Evolutionary conservation across 805 yeast species (phyloP).

Genomic region (Suhomyces prunicola): DNA sequence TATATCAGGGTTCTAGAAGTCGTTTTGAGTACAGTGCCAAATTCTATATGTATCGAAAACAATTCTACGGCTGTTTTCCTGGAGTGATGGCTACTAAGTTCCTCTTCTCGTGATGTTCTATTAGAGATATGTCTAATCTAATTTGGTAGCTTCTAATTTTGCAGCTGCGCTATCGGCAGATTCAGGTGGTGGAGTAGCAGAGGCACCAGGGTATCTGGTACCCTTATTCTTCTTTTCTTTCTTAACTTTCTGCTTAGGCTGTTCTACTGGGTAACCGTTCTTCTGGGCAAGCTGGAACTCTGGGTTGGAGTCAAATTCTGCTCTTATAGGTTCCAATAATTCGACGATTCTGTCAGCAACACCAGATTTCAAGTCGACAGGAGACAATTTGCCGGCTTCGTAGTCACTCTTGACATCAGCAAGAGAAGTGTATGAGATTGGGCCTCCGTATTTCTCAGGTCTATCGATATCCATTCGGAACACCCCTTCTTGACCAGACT

Average conservation of each 20-base stretch:
- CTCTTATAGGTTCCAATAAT: constrained; percentile 80
- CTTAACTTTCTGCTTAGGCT: constrained; percentile 60
- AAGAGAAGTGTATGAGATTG: constrained; percentile 66
- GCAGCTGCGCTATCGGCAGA: constrained; percentile 6
- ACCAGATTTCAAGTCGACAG: constrained; percentile 92
- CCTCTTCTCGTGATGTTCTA: too few species aligned
- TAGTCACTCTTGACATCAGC: constrained; percentile 71
- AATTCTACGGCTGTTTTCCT: too few species aligned
- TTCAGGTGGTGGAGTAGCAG: constrained; percentile 5
- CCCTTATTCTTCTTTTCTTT: constrained; percentile 90
- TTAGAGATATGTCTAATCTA: constrained; percentile 5
- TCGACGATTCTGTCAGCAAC: constrained; percentile 80
- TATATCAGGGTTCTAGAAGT: too few species aligned
- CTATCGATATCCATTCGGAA: constrained; percentile 76
- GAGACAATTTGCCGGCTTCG: constrained; percentile 71
- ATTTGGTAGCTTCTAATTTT: constrained; percentile 8
- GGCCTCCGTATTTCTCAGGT: constrained; percentile 97
- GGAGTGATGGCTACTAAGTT: too few species aligned
- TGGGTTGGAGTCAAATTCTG: constrained; percentile 53
- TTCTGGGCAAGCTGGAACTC: constrained; percentile 74
- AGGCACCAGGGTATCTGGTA: constrained; percentile 76
- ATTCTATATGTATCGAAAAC: too few species aligned
- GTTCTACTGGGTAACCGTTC: constrained; percentile 82
- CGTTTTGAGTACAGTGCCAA: too few species aligned
- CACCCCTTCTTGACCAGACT: constrained; percentile 48